Evolutionary conservation across 305 asterid genomes (phyloP), one percentile per base, ranked within the genome.

Genomic region (Fraxinus baroniana): DNA sequence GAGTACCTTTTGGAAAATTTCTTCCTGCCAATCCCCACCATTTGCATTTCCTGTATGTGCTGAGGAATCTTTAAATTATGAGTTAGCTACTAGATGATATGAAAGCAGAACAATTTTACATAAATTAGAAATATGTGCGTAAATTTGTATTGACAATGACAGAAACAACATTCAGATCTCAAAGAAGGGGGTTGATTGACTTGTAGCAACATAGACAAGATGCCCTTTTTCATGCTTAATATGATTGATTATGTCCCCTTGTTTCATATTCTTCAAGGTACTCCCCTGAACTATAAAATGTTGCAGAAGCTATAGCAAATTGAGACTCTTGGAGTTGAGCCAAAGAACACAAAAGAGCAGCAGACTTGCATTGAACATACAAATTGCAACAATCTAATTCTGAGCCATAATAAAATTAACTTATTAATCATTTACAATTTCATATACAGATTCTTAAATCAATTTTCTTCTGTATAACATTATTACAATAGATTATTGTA

Each of bases 11-110:
- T 96, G 99, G 90, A 88, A 92, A 75, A 90, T 85, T 83, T 94
- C 98, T 84, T 96, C 99, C 87, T 92, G 97, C 98, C 97, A 94
- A 79, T 96, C 99, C 83, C 92, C 95, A 52, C 88, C 89, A 86
- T 78, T 90, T 60, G 89, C 86, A 86, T 88, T 91, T 79, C 98
- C 97, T n/a, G 97, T 90, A 84, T 92, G 98, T 68, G 98, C 84
- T 2, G 98, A 90, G 76, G 94, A 90, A 91, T 93, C 97, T 90
- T 74, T 10, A 76, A 49, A 85, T 78, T 70, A 79, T 80, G 64
- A 37, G 72, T 81, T 81, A 91, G 89, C 78, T 73, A 55, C 76
- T 80, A 77, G 81, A 64, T 13, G 22, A 52, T 26, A 83, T 78
- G 64, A 79, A 77, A 83, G 73, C 46, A 18, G 7, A 76, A 80